phyloP scores from a whole-genome alignment of 2,329 filamentous ascomycete genomes.

The Cercospora nicotianae region DNA sequence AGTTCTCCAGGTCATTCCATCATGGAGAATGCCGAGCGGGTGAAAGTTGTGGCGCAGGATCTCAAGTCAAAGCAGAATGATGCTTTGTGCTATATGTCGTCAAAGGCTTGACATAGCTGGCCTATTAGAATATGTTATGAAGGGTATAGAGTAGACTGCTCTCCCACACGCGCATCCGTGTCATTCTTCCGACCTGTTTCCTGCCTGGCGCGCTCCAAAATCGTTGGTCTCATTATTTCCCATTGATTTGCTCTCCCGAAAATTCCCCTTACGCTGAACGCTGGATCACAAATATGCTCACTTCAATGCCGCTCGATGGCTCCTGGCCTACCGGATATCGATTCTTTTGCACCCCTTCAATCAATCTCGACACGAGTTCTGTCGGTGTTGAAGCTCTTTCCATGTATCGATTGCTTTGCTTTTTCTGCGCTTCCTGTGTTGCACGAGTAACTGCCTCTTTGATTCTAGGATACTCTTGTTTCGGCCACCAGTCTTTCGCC shows the following conservation, averaged over 20 bases:
- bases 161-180: neutral
- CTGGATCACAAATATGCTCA: constrained; percentile 50
- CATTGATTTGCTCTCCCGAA: neutral
- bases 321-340: constrained; percentile 48
- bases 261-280: constrained; percentile 32
- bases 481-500: constrained; percentile 63
- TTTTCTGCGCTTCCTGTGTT: constrained; percentile 47
- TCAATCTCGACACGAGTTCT: constrained; percentile 59
- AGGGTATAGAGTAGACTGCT: constrained; percentile 8
- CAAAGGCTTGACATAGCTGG: constrained; percentile 6
- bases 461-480: constrained; percentile 62
- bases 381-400: constrained; percentile 45
- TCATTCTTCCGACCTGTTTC: neutral
- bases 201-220: neutral
- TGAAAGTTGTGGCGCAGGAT: constrained; percentile 2
- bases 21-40: neutral
- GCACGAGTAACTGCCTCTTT: constrained; percentile 51
- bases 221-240: neutral
- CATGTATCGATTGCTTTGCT: constrained; percentile 38
- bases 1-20: constrained; percentile 2
- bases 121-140: constrained; percentile 12
- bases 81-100: constrained; percentile 8
- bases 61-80: neutral
- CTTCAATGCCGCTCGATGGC: constrained; percentile 49
- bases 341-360: constrained; percentile 58